Evolutionary conservation across 208 protist genomes (phyloP).

Genomic region (Borovskyia barvae): DNA sequence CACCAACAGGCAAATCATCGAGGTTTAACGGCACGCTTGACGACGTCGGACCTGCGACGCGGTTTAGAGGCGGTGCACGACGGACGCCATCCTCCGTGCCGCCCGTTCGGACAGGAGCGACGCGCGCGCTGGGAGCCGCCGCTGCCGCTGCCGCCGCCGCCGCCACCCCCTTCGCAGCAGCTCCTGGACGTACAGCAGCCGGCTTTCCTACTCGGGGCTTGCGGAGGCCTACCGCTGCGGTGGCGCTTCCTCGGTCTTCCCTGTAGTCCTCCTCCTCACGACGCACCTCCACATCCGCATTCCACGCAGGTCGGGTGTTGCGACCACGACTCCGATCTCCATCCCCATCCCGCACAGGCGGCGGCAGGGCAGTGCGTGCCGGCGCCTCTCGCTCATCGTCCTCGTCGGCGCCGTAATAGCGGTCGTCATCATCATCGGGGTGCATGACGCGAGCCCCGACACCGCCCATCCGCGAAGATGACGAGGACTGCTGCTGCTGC

Average conservation of each 20-base stretch:
- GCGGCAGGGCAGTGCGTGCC: no score
- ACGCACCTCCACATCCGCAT: conserved; percentile 45
- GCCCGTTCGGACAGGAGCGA: no score
- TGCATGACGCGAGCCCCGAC: no score
- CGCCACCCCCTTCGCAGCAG: no score
- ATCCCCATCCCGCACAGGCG: conserved; percentile 1
- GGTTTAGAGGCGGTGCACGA: neutral
- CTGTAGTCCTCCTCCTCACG: conserved; percentile 19
- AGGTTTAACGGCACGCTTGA: conserved; percentile 19
- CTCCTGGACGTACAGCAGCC: no score
- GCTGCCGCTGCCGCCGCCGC: neutral
- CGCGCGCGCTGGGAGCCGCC: neutral
- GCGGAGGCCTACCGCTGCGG: neutral
- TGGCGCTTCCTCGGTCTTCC: no score
- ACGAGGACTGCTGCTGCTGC: conserved; percentile 20
- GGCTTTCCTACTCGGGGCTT: no score
- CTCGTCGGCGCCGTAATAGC: conserved; percentile 13
- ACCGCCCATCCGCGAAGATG: no score
- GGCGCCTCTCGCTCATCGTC: neutral
- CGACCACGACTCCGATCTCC: neutral
- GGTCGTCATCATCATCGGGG: neutral
- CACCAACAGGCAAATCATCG: conserved; percentile 52
- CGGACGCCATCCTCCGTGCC: neutral
- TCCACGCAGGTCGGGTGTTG: conserved; percentile 52
- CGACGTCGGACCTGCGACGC: neutral